Evolutionary conservation across 2,329 filamentous ascomycete genomes (phyloP).

Genomic region (Aspergillus sp.): DNA sequence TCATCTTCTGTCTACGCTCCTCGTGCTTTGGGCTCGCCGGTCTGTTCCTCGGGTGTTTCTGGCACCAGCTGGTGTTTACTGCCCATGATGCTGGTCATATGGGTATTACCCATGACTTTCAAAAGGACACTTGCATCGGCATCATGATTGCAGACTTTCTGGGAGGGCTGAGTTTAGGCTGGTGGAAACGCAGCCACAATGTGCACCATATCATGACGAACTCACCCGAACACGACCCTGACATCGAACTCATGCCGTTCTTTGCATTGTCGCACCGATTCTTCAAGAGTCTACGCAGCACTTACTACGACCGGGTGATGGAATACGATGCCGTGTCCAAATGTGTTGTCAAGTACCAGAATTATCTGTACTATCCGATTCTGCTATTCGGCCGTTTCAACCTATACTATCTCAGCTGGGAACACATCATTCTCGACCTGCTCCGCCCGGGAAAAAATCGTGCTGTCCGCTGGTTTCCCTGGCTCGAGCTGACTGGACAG

Average conservation of each 20-base stretch:
- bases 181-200: conserved; percentile 94
- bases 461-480: conserved; percentile 55
- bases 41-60: conserved; percentile 69
- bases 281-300: conserved; percentile 63
- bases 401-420: conserved; percentile 72
- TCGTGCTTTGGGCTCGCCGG: conserved; percentile 64
- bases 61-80: conserved; percentile 87
- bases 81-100: conserved; percentile 91
- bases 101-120: conserved; percentile 86
- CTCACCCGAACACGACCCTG: conserved; percentile 83
- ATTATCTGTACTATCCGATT: conserved; percentile 38
- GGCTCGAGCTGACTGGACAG: conserved; percentile 67
- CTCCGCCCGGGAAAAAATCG: conserved; percentile 56
- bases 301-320: conserved; percentile 75
- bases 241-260: conserved; percentile 81
- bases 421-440: conserved; percentile 62
- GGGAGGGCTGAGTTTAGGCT: conserved; percentile 78
- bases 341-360: conserved; percentile 61
- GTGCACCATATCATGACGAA: conserved; percentile 93
- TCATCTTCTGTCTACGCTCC: conserved; percentile 53
- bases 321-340: conserved; percentile 67
- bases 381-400: conserved; percentile 77
- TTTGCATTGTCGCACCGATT: conserved; percentile 79
- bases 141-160: conserved; percentile 82
- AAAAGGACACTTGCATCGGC: conserved; percentile 71